Evolutionary conservation across 2,329 filamentous ascomycete genomes (phyloP), one percentile per base, ranked within the genome.

Genomic region (Myrmaecium sp.): DNA sequence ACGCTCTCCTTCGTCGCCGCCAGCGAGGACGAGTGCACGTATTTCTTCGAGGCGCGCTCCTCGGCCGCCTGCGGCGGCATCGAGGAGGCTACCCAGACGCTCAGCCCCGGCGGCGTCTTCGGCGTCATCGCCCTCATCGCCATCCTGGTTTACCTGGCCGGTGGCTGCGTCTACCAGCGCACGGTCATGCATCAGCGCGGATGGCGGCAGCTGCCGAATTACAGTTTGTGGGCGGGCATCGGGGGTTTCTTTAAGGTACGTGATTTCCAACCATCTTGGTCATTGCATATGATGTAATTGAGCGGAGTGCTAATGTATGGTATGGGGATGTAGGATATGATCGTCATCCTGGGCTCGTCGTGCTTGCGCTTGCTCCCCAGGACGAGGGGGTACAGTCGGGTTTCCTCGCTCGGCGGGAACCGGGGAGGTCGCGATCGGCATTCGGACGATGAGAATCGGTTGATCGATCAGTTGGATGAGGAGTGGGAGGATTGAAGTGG

Each of bases 381-480:
- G 18, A 62, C 68, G 34, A 54, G 73, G 29, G 76, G 77, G 6
- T 84, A 84, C 48, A 69, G 62, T 31, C 60, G 71, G 21, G 57
- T 84, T 14, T 65, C 64, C 36, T 74, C 49, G 4, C 48, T 49
- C 18, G 40, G 50, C 14, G 54, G 56, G 18, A 47, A 49, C 19
- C 44, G 50, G 17, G 44, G 56, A 25, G 48, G 51, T 7, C 48
- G 57, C 12, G 48, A 52, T 3, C 47, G 56, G 14, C 55, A 58
- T 25, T 53, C 66, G 5, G 86, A 94, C 32, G 84, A 83, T 29
- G 89, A 95, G 55, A 94, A 95, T 51, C 62, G 83, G 35, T 56
- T 95, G 40, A 95, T 98, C 49, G 86, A 95, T 50, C 82, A 94
- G 52, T 62, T 94, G 32, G 89, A 95, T 43, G 86, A 95, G 51